These are phyloP conservation scores for Nyctanthes arbortristis DNA, from an alignment of 257 asterid species.

Conservation along the genomic window DNA sequence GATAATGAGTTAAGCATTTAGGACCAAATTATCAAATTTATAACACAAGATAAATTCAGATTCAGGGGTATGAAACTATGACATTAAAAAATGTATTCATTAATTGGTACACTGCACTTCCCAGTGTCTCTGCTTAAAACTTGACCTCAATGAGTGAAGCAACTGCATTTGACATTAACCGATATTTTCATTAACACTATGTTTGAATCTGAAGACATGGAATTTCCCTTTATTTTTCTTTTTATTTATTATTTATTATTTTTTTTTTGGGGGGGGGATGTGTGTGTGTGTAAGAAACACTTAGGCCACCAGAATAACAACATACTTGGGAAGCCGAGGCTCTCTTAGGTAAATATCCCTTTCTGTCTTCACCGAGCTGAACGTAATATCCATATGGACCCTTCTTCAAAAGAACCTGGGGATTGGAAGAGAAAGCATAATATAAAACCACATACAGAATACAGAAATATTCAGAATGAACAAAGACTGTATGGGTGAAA, in stretches of 20 bases:
- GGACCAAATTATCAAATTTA: not conserved
- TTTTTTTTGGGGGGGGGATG: not conserved
- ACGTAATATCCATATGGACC: constrained; percentile 91
- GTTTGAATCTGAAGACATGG: not conserved
- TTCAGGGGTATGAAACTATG: too few relatives aligned
- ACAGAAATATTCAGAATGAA: constrained; percentile 16
- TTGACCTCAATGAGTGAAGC: not conserved
- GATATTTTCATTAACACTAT: not conserved
- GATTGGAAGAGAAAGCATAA: constrained; percentile 18
- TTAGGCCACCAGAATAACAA: constrained; percentile 22
- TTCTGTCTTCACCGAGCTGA: constrained; percentile 94
- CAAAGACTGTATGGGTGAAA: constrained; percentile 4
- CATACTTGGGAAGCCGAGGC: constrained; percentile 67
- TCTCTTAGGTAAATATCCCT: constrained; percentile 79
- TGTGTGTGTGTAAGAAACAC: not conserved
- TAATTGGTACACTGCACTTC: too few relatives aligned
- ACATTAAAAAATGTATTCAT: too few relatives aligned
- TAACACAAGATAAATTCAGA: not conserved
- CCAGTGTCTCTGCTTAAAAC: not conserved
- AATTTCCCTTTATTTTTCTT: too few relatives aligned
- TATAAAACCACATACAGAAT: constrained; percentile 11
- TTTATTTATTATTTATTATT: too few relatives aligned
- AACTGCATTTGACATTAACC: not conserved
- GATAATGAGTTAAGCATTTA: not conserved
- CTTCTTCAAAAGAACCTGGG: constrained; percentile 70